Base-by-base conservation (phyloP, 805 yeast genomes). In the Yarrowia sp. region DNA sequence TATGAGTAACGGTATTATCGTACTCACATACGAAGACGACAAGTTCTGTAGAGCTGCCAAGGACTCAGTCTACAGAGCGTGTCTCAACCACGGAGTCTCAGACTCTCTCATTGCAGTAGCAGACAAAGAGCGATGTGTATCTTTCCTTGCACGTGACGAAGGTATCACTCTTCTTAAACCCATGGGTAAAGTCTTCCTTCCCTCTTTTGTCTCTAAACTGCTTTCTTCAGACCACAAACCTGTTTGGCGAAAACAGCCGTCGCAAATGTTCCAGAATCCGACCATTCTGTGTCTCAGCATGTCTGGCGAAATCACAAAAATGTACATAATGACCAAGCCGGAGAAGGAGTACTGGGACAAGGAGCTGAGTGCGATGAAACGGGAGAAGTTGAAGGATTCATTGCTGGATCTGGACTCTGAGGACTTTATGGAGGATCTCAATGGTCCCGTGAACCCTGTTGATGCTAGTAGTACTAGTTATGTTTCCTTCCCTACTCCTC, bases 91-190 rank as follows among this genome's bases (percentile, higher is more conserved):
- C 14, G 47, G 36, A 6, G 38, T 38, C 1, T 38, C 33, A 2
- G 61, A 41, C 9, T 11, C 47, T 0, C 51, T 58, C 2, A 33
- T 58, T n/a, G 39, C 51, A 1, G 64, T 58, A 8, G 39, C 64
- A 0, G 64, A 58, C 43, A 58, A 58, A n/a, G 64, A 58, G 14
- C 64, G 64, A 22, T 58, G 64, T 44, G 50, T 58, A 1, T 58
- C 64, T 9, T 43, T 58, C 10, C 15, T 58, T 18, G 35, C 47
- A 14, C n/a, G 45, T 4, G 41, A 36, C 15, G 61, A 41, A 1
- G 47, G 47, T 2, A 51, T 51, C 47, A 41, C 38, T 6, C 31
- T 55, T 0, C 31, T 55, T 15, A 55, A 41, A 13, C 61, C 61
- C n/a, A 41, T 41, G 38, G 61, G 61, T n/a, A 55, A 55, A 31